A percentile compares a stretch with the other conserved stretches of the same genome.
These are phyloP conservation scores for Emericellopsis terricola DNA, from an alignment of 495 filamentous ascomycete species.

Conservation along the genomic window DNA sequence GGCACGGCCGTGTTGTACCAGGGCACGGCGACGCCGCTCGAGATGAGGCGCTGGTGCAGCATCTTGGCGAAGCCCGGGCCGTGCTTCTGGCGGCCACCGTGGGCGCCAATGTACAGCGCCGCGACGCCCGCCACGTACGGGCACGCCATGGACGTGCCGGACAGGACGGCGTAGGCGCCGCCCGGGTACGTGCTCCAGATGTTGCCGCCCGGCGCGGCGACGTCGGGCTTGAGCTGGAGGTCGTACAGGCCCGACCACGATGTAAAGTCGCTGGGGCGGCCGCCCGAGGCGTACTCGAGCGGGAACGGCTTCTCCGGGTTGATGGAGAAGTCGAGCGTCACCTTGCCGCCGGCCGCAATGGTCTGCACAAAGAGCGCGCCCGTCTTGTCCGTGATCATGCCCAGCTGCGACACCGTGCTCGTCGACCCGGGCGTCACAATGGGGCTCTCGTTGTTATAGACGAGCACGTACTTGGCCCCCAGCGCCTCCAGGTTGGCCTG, in stretches of 20 bases:
- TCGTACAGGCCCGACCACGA: slow-evolving; percentile 40
- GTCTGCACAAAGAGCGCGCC: slow-evolving; percentile 9
- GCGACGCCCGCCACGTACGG: slow-evolving; percentile 35
- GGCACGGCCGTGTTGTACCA: slow-evolving; percentile 19
- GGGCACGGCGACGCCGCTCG: slow-evolving; percentile 18
- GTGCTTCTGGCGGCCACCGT: slow-evolving; percentile 14
- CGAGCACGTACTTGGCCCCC: slow-evolving; percentile 36
- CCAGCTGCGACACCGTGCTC: not conserved
- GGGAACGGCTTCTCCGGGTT: slow-evolving; percentile 20
- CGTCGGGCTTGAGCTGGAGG: slow-evolving; percentile 33
- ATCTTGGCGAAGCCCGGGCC: slow-evolving; percentile 17
- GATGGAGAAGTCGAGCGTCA: slow-evolving; percentile 24
- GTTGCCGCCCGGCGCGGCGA: slow-evolving; percentile 32
- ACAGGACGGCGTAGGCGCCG: slow-evolving; percentile 34
- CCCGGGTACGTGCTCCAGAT: slow-evolving; percentile 39
- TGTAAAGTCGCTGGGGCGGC: slow-evolving; percentile 30
- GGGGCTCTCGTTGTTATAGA: slow-evolving; percentile 30
- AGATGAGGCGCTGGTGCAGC: slow-evolving; percentile 18
- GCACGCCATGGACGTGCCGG: slow-evolving; percentile 43
- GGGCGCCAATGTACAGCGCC: slow-evolving; percentile 24
- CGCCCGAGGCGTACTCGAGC: slow-evolving; percentile 19
- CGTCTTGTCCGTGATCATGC: no score
- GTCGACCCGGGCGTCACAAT: slow-evolving; percentile 10
- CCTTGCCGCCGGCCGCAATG: slow-evolving; percentile 23
- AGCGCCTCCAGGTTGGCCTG: slow-evolving; percentile 27